Base-by-base conservation (phyloP, 1,284 basidiomycete species). In the Acaromyces ingoldii region DNA sequence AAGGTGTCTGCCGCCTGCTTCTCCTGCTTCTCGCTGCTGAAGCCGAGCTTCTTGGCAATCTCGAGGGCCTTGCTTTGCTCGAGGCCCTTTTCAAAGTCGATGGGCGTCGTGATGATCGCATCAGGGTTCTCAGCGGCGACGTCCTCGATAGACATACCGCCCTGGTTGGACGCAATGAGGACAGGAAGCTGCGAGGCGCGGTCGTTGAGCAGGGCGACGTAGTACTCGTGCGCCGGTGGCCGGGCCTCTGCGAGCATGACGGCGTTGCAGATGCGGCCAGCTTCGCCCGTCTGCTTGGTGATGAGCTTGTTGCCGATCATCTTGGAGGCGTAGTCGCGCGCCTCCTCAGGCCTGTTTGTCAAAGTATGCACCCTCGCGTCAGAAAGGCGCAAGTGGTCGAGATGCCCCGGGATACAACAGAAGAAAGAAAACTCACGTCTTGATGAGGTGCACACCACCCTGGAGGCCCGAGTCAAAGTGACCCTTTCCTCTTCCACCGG, bases 211-310 rank as follows among this genome's bases (percentile, higher is more conserved):
- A 98, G 84, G 28, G 95, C 95, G 50, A 93, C 88, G 76, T 99
- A 99, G 82, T 98, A 98, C 78, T 99, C 95, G 77, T 99, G 93
- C 46, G 85, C 83, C 41, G 93, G 90, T 55, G 89, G 84, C 61
- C 91, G 87, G 62, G 89, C 86, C 79, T 98, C 92, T 15, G 95
- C 95, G 53, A 99, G 82, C 95, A 99, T 98, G 72, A 99, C 91
- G 63, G 93, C 87, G 72, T 97, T 98, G 82, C 95, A 98, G 65
- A 91, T 77, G 60, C 92, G 85, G 51, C 95, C 95, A 49, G 76
- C 85, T 54, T 87, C 88, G 66, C 95, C 95, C 21, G 95, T 99
- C 78, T 99, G 95, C 78, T 99, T 99, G 61, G 95, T 98, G 81
- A 99, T 97, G 69, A 99, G 85, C 63, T 89, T 89, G 60, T 88